A percentile compares a stretch with the other conserved stretches of the same genome.
Conservation (phyloP, 1,284 basidiomycete genomes). For the Trichosporon faecale region DNA sequence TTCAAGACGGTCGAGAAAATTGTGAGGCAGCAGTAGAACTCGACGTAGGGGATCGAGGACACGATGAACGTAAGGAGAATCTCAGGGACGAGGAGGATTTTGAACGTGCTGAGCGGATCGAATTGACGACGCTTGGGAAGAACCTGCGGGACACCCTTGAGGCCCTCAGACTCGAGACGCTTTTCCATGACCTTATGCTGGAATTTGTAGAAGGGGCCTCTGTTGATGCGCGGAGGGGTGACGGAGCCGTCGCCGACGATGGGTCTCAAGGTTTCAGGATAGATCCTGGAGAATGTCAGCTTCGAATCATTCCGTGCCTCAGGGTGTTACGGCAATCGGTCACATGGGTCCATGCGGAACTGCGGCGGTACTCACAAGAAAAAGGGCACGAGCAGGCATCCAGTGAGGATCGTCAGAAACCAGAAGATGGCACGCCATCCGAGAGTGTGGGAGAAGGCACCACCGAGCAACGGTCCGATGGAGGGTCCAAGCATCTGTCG, state of each 20-base stretch:
- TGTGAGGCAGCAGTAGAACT: conserved; percentile 41
- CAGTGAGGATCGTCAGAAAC: conserved; percentile 31
- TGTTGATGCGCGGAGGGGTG: conserved; percentile 42
- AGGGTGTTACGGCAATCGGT: neutral
- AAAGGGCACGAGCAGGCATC: conserved; percentile 11
- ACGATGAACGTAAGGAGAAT: conserved; percentile 41
- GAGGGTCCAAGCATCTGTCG: conserved; percentile 27
- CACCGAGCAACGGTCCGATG: conserved; percentile 36
- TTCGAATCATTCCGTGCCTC: conserved; percentile 4
- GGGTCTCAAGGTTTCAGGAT: conserved; percentile 49
- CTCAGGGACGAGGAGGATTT: conserved; percentile 47
- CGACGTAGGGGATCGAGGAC: conserved; percentile 44
- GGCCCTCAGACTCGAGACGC: conserved; percentile 6
- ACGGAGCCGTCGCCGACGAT: conserved; percentile 51
- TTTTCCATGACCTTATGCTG: conserved; percentile 21
- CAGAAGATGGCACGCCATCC: conserved; percentile 39
- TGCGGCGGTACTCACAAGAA: conserved; percentile 22
- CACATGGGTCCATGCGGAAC: neutral
- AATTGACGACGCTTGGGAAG: conserved; percentile 30
- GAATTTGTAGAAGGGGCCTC: conserved; percentile 32
- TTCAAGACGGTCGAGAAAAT: conserved; percentile 48
- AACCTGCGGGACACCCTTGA: neutral
- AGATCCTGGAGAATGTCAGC: conserved; percentile 21
- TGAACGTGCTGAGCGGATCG: conserved; percentile 44
- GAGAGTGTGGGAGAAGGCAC: conserved; percentile 26